Evolutionary conservation across 805 yeast species (phyloP).

Genomic region (Torulaspora indica): DNA sequence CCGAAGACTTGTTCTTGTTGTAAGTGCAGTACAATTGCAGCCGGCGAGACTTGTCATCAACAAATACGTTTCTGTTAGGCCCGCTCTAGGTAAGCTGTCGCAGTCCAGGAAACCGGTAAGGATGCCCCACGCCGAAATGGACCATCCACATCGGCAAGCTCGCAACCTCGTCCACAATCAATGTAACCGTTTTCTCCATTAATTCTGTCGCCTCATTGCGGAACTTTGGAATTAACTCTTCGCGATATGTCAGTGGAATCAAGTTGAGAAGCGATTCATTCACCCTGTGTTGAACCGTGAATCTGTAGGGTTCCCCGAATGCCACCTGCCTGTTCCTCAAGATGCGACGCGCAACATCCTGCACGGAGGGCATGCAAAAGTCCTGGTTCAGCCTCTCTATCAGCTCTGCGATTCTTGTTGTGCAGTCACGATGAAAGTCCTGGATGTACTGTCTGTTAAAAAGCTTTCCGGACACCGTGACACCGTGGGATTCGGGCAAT

Average conservation of each 20-base stretch:
- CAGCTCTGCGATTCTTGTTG: not conserved
- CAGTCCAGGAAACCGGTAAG: not conserved
- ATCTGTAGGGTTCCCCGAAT: not conserved
- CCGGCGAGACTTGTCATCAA: not conserved
- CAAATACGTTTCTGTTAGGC: not conserved
- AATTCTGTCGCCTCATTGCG: no score
- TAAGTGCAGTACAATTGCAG: not conserved
- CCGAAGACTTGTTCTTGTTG: no score
- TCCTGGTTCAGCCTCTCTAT: slow-evolving; percentile 1
- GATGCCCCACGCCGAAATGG: not conserved
- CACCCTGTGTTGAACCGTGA: not conserved
- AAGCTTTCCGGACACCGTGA: slow-evolving; percentile 4
- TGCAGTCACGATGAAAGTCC: slow-evolving; percentile 3
- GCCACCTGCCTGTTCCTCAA: not conserved
- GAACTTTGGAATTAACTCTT: not conserved
- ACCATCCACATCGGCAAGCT: not conserved
- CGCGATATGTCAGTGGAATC: not conserved
- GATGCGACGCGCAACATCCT: not conserved
- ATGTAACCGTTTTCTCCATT: not conserved
- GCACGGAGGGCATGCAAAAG: not conserved
- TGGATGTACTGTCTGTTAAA: slow-evolving; percentile 7
- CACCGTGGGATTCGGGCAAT: slow-evolving; percentile 1
- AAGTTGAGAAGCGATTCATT: slow-evolving; percentile 1
- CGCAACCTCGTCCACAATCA: not conserved
- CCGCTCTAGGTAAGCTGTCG: not conserved